Conservation (phyloP, 495 filamentous ascomycete species). For the Xylaria castorea region DNA sequence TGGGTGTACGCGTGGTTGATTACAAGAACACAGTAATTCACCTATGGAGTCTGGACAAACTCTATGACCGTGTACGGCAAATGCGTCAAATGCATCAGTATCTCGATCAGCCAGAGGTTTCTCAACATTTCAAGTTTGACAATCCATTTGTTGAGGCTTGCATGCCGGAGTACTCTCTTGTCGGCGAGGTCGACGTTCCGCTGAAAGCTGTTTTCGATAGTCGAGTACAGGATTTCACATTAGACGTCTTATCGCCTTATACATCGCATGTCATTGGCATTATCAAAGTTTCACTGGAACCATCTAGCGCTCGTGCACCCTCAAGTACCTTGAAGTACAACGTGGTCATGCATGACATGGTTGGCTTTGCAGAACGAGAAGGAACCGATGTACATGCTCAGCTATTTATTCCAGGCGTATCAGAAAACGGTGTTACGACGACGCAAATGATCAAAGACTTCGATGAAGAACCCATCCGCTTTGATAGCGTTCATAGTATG, state of each 20-base stretch:
- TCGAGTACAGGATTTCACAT: constrained; percentile 89
- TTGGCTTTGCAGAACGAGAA: constrained; percentile 95
- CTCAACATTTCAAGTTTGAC: constrained; percentile 78
- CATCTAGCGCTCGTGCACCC: constrained; percentile 90
- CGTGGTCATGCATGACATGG: constrained; percentile 96
- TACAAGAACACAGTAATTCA: constrained; percentile 87
- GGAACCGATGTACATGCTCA: constrained; percentile 96
- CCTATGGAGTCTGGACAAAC: constrained; percentile 93
- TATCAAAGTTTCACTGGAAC: constrained; percentile 88
- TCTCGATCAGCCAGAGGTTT: constrained; percentile 90
- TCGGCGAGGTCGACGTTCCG: constrained; percentile 94
- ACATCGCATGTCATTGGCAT: constrained; percentile 89
- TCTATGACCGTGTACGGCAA: constrained; percentile 80
- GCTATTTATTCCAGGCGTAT: constrained; percentile 90
- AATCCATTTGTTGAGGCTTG: constrained; percentile 89
- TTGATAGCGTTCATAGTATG: constrained; percentile 99
- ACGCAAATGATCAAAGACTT: constrained; percentile 95
- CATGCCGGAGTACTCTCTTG: constrained; percentile 88
- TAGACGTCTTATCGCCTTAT: constrained; percentile 92
- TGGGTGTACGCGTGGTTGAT: constrained; percentile 90
- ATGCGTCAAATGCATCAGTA: constrained; percentile 99
- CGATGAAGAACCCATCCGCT: constrained; percentile 91
- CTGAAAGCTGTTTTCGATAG: constrained; percentile 93
- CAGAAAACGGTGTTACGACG: constrained; percentile 91
- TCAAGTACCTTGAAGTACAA: constrained; percentile 96